These are phyloP conservation scores for Taphrina pruni DNA, from an alignment of 1,139 yeast genomes.

Conservation along the genomic window DNA sequence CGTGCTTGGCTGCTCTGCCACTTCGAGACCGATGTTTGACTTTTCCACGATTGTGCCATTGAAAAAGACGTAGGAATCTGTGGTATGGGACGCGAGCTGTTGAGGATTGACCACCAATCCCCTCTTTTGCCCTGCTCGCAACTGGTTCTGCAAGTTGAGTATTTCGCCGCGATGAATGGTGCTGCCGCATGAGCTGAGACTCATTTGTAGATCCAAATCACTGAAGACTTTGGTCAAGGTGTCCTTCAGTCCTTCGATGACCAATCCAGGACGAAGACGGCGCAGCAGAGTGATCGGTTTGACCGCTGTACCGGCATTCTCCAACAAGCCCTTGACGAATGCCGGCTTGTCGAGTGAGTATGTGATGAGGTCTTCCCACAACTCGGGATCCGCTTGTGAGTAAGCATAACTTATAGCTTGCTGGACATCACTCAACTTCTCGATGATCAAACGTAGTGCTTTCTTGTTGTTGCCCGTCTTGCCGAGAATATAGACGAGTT, in stretches of 20 bases:
- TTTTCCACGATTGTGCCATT: constrained; percentile 10
- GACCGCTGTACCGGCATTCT: constrained; percentile 60
- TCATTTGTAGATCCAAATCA: constrained; percentile 59
- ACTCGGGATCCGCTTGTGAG: constrained; percentile 69
- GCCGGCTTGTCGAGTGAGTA: constrained; percentile 74
- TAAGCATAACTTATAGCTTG: constrained; percentile 83
- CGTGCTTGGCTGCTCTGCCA: background rate
- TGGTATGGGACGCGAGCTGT: background rate
- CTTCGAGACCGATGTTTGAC: constrained; percentile 5
- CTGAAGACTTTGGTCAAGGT: constrained; percentile 68
- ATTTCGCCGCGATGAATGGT: constrained; percentile 21
- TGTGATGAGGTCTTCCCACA: constrained; percentile 77
- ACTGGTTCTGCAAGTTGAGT: background rate
- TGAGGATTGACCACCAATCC: constrained; percentile 17
- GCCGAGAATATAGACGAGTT: constrained; percentile 80
- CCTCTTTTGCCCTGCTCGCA: constrained; percentile 31
- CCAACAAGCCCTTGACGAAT: constrained; percentile 75
- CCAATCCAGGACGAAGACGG: constrained; percentile 66
- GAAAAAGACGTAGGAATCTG: constrained; percentile 14
- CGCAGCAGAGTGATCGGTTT: constrained; percentile 72
- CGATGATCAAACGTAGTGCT: constrained; percentile 78
- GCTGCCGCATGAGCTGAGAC: constrained; percentile 33
- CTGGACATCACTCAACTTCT: constrained; percentile 75
- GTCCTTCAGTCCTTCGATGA: constrained; percentile 68
- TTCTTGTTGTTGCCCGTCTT: constrained; percentile 78